Conservation (phyloP, 1,139 yeast species). For the Candida tetrigidarum region DNA sequence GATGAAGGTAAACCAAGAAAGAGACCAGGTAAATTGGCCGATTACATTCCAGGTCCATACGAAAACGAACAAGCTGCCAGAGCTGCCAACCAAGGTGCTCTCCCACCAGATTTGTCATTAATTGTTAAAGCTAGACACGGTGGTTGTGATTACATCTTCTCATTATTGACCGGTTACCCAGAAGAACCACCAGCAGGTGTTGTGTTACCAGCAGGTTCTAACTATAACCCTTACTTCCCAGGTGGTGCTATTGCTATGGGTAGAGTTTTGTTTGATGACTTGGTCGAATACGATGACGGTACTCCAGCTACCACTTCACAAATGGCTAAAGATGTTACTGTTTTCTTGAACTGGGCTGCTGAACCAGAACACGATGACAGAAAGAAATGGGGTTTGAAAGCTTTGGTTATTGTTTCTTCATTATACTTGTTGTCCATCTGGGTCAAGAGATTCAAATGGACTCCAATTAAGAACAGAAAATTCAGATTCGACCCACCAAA, state of each 20-base stretch:
- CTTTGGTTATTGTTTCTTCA: conserved; percentile 76
- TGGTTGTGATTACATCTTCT: conserved; percentile 92
- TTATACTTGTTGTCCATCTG: conserved; percentile 84
- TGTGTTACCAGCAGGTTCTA: conserved; percentile 85
- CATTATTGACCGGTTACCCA: conserved; percentile 97
- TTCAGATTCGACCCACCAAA: conserved; percentile 83
- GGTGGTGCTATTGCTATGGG: conserved; percentile 99
- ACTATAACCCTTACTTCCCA: conserved; percentile 99
- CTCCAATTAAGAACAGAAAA: conserved; percentile 94
- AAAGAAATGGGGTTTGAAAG: conserved; percentile 96
- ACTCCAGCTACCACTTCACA: conserved; percentile 98
- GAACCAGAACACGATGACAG: conserved; percentile 99
- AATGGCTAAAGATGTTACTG: conserved; percentile 98
- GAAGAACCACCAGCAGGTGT: conserved; percentile 99
- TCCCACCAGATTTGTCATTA: conserved; percentile 97
- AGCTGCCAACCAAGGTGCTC: conserved; percentile 99
- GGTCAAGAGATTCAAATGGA: conserved; percentile 99
- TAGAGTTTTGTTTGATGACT: conserved; percentile 94
- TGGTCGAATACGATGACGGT: conserved; percentile 98
- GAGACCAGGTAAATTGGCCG: conserved; percentile 98
- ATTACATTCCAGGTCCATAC: conserved; percentile 93
- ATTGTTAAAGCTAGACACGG: conserved; percentile 99
- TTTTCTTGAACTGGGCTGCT: conserved; percentile 97
- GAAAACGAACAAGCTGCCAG: conserved; percentile 99
- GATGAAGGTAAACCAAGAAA: conserved; percentile 98